phyloP scores from a whole-genome alignment of 805 yeast genomes.

The Komagataella pseudopastoris region DNA sequence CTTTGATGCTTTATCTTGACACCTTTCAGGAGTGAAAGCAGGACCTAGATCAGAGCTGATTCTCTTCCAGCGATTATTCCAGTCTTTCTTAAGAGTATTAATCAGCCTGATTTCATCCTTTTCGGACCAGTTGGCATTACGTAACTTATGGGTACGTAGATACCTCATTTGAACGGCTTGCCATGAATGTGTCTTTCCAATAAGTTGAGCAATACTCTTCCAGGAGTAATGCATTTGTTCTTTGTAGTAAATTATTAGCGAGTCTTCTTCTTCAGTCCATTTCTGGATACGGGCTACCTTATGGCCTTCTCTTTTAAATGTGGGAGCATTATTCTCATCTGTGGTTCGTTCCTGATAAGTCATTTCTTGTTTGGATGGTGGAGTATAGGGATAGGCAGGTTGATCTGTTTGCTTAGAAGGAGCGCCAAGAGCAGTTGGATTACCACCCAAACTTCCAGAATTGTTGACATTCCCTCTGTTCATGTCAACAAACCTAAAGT shows the following conservation, averaged over 20 bases:
- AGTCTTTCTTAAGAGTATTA: slow-evolving; percentile 20
- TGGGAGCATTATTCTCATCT: background rate
- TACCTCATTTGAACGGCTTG: slow-evolving; percentile 35
- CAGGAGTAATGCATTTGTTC: slow-evolving; percentile 23
- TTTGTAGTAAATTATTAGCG: slow-evolving; percentile 20
- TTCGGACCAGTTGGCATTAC: slow-evolving; percentile 20
- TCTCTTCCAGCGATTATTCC: slow-evolving; percentile 26
- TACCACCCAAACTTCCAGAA: background rate
- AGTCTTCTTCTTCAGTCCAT: slow-evolving; percentile 24
- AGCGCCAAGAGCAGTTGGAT: background rate
- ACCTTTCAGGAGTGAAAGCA: slow-evolving; percentile 16
- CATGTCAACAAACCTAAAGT: background rate
- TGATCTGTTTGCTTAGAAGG: background rate
- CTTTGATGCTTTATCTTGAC: slow-evolving; percentile 16
- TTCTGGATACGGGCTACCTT: slow-evolving; percentile 1
- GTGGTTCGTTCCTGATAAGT: background rate
- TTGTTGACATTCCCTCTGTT: background rate
- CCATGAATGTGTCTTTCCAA: slow-evolving; percentile 23
- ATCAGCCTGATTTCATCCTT: slow-evolving; percentile 19
- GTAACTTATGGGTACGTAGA: slow-evolving; percentile 22
- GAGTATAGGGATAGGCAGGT: background rate
- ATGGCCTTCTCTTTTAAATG: background rate
- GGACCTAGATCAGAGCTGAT: slow-evolving; percentile 18
- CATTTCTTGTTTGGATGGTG: background rate
- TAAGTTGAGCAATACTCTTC: slow-evolving; percentile 20